Conservation (phyloP, 176 grass and related monocot species). For the Chloris gayana region DNA sequence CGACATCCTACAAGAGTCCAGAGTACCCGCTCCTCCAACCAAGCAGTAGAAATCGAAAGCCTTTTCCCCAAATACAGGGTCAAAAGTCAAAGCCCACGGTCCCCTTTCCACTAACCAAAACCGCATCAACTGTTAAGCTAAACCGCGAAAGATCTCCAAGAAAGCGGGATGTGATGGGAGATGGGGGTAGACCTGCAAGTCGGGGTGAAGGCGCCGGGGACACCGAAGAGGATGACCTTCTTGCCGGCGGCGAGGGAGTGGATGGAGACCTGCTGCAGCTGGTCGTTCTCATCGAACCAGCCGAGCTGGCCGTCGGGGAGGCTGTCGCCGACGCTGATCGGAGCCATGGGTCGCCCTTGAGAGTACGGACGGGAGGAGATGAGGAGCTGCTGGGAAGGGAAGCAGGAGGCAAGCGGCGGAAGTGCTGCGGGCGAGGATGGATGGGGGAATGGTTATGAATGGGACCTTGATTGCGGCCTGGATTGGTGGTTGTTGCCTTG, state of each 20-base stretch:
- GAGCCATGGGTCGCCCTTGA: constrained; percentile 55
- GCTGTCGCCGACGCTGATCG: constrained; percentile 70
- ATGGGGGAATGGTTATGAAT: neutral
- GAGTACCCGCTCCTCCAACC: neutral
- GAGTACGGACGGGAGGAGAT: neutral
- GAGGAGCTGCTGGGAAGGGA: neutral
- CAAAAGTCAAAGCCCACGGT: neutral
- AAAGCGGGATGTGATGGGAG: no score
- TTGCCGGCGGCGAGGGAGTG: constrained; percentile 77
- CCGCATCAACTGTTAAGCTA: neutral
- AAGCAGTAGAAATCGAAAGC: neutral
- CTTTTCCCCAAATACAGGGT: neutral
- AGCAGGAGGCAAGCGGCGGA: neutral
- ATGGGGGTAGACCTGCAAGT: constrained; percentile 70
- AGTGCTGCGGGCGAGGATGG: neutral
- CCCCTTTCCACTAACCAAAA: neutral
- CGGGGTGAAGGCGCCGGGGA: constrained; percentile 96
- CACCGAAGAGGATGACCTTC: constrained; percentile 95
- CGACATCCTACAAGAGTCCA: neutral
- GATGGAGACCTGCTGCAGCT: constrained; percentile 76
- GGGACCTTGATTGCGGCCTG: neutral
- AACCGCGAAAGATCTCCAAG: neutral
- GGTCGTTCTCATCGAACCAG: constrained; percentile 75
- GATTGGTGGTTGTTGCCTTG: neutral
- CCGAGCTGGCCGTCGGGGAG: constrained; percentile 72